Evolutionary conservation across 1,139 yeast species (phyloP).

Genomic region (Yamadazyma siamensis): DNA sequence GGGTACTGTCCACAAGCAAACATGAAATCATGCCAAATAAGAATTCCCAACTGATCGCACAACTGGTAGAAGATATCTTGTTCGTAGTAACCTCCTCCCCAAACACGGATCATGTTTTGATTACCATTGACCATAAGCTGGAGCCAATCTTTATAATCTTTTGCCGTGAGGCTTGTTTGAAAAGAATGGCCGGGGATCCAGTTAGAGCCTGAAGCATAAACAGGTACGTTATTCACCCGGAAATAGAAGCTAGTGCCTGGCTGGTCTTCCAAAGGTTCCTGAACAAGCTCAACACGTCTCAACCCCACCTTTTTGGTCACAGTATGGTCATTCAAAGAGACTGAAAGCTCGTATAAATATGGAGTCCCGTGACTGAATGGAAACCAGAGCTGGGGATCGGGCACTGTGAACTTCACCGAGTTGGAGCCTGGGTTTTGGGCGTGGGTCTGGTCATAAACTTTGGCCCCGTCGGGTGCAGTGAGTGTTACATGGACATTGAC

Average conservation of each 20-base stretch:
- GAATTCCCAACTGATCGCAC: constrained; percentile 41
- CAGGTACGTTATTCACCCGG: constrained; percentile 34
- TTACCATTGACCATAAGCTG: constrained; percentile 30
- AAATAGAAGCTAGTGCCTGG: constrained; percentile 40
- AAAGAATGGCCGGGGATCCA: constrained; percentile 50
- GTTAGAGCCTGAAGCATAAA: constrained; percentile 38
- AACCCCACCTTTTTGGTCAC: constrained; percentile 26
- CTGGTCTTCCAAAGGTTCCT: constrained; percentile 26
- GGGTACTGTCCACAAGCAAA: constrained; percentile 54
- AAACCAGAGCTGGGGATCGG: constrained; percentile 36
- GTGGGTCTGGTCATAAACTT: neutral
- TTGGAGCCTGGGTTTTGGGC: constrained; percentile 2
- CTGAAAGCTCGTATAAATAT: constrained; percentile 23
- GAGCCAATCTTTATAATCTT: constrained; percentile 34
- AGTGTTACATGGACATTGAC: neutral
- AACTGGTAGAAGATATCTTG: constrained; percentile 35
- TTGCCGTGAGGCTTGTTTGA: constrained; percentile 22
- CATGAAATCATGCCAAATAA: constrained; percentile 53
- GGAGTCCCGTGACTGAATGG: constrained; percentile 39
- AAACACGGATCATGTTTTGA: constrained; percentile 44
- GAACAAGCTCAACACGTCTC: constrained; percentile 35
- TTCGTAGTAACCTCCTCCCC: constrained; percentile 52
- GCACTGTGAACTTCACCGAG: constrained; percentile 9
- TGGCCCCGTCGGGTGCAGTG: constrained; percentile 6
- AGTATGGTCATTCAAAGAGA: constrained; percentile 10